Evolutionary conservation across 1,284 basidiomycete genomes (phyloP).

Genomic region (Leccinum subatratum): DNA sequence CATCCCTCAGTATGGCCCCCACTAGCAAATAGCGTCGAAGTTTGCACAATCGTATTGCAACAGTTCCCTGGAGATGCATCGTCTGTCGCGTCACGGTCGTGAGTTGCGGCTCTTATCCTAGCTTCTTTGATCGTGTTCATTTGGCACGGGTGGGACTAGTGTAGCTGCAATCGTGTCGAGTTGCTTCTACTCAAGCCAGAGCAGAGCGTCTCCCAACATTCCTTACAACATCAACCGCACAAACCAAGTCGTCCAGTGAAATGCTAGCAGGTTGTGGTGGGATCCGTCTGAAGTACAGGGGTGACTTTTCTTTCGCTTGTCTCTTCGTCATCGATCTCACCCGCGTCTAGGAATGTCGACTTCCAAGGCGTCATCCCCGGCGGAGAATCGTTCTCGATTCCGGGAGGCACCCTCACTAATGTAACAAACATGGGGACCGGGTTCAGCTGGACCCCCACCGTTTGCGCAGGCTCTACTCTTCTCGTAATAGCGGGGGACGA

Average conservation of each 20-base stretch:
- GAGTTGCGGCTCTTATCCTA: slow-evolving; percentile 32
- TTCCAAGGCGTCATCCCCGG: slow-evolving; percentile 76
- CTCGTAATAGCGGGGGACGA: slow-evolving; percentile 62
- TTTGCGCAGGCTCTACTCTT: slow-evolving; percentile 60
- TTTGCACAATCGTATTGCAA: slow-evolving; percentile 54
- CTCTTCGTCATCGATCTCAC: neutral
- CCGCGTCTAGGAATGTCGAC: slow-evolving; percentile 42
- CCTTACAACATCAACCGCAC: slow-evolving; percentile 56
- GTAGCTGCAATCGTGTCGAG: slow-evolving; percentile 55
- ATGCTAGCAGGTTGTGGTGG: slow-evolving; percentile 61
- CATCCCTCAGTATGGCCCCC: slow-evolving; percentile 64
- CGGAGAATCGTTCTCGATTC: slow-evolving; percentile 66
- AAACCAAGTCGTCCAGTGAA: slow-evolving; percentile 61
- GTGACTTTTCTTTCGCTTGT: slow-evolving; percentile 36
- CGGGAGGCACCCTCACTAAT: slow-evolving; percentile 41
- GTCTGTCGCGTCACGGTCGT: slow-evolving; percentile 61
- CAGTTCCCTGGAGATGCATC: slow-evolving; percentile 44
- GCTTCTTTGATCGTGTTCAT: slow-evolving; percentile 24
- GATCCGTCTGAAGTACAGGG: slow-evolving; percentile 47
- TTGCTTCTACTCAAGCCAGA: slow-evolving; percentile 53
- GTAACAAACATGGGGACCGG: slow-evolving; percentile 48
- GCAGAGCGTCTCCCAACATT: slow-evolving; percentile 52
- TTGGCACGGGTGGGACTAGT: slow-evolving; percentile 72
- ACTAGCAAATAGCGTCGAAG: slow-evolving; percentile 58
- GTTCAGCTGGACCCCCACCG: slow-evolving; percentile 63